Evolutionary conservation across 768 basidiomycete genomes (phyloP).

Genomic region (Mrakia frigida): DNA sequence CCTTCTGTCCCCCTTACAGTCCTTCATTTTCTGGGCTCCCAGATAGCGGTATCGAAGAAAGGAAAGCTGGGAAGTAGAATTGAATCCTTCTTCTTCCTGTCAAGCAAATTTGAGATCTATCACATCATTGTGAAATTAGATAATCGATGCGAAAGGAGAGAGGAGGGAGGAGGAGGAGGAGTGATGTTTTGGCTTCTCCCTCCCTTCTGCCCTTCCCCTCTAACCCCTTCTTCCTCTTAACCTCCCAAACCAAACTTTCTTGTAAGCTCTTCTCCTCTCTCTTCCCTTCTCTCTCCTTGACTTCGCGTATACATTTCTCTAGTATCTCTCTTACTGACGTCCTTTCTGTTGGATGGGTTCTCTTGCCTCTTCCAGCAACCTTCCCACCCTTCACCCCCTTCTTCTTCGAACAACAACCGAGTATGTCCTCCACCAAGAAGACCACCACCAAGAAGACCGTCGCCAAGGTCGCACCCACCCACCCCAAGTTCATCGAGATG

Average conservation of each 20-base stretch:
- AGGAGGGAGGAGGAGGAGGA: background rate
- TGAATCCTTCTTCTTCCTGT: too few species aligned
- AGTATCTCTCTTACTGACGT: too few species aligned
- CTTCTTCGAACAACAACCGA: constrained; percentile 7
- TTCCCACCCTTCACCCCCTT: too few species aligned
- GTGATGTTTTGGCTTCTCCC: background rate
- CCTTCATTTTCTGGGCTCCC: too few species aligned
- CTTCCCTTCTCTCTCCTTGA: background rate
- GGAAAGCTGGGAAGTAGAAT: too few species aligned
- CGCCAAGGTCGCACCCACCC: constrained; percentile 46
- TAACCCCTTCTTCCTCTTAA: background rate
- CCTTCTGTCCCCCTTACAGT: too few species aligned
- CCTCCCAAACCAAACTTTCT: background rate
- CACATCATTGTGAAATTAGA: too few species aligned
- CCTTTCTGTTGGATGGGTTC: background rate
- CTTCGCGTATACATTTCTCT: background rate
- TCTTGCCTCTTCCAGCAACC: background rate
- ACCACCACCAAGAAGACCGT: constrained; percentile 35
- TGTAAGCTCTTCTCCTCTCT: background rate
- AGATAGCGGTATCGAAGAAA: too few species aligned
- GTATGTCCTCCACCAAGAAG: constrained; percentile 29
- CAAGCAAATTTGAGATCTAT: too few species aligned
- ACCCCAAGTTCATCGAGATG: constrained; percentile 55
- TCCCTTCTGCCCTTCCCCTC: background rate
- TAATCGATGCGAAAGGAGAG: background rate